These are phyloP conservation scores for Heimioporus sp. DNA, from an alignment of 768 basidiomycete species.

Conservation along the genomic window DNA sequence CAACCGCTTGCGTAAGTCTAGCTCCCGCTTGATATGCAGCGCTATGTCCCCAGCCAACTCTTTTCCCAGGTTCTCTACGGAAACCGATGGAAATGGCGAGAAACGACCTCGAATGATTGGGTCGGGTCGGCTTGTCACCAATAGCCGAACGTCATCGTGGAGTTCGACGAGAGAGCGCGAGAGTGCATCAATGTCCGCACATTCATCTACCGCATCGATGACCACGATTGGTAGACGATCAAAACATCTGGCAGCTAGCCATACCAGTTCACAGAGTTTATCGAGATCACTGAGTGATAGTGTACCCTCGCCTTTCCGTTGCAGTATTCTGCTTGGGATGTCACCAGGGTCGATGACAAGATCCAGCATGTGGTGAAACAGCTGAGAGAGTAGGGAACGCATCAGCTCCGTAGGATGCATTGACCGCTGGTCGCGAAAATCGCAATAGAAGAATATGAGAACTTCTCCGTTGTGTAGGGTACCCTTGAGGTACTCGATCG, in stretches of 20 bases:
- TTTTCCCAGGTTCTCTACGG: background rate
- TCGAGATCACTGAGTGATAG: background rate
- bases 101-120: background rate
- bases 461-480: background rate
- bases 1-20: background rate
- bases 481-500: background rate
- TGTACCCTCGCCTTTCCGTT: background rate
- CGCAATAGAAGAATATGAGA: constrained; percentile 9
- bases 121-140: background rate
- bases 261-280: background rate
- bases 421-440: background rate
- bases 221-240: background rate
- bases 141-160: background rate
- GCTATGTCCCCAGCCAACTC: background rate
- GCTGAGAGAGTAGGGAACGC: constrained; percentile 6
- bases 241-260: background rate
- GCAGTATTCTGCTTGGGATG: background rate
- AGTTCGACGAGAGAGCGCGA: background rate
- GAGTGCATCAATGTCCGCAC: background rate
- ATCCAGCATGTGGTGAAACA: background rate
- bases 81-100: background rate
- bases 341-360: background rate
- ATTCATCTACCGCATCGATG: constrained; percentile 5
- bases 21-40: background rate
- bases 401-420: background rate